Percentiles rank a stretch among this genome's conserved stretches.
phyloP scores from a whole-genome alignment of 352 stramenopile genomes.

The Globisporangium mamillatum region DNA sequence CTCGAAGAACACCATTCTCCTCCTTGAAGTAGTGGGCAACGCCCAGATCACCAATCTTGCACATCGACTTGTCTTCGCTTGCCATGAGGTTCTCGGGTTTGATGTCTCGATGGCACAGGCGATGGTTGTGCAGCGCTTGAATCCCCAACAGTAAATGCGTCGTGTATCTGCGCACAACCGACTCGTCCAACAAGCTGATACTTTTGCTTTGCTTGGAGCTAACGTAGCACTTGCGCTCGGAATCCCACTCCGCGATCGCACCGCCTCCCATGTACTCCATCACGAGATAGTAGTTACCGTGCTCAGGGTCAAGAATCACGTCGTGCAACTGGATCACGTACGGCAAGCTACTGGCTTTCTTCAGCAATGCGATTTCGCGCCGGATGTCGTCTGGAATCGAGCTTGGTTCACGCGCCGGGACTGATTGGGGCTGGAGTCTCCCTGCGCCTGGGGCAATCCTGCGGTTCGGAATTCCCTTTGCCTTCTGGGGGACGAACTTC shows the following conservation, averaged over 20 bases:
- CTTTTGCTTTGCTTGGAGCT: conserved; percentile 39
- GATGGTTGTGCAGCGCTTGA: conserved; percentile 70
- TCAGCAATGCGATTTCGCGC: conserved; percentile 72
- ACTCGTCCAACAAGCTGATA: conserved; percentile 40
- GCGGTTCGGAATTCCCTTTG: conserved; percentile 47
- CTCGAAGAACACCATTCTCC: conserved; percentile 42
- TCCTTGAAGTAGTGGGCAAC: conserved; percentile 77
- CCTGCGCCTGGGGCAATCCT: conserved; percentile 25
- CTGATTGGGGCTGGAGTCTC: neutral
- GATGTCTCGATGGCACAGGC: conserved; percentile 83
- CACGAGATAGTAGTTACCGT: conserved; percentile 65
- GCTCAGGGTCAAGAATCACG: conserved; percentile 67
- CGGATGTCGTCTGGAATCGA: conserved; percentile 54
- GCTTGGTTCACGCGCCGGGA: neutral
- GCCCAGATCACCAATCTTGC: conserved; percentile 82
- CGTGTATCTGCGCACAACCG: conserved; percentile 48
- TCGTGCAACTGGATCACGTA: conserved; percentile 69
- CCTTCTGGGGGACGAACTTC: conserved; percentile 63
- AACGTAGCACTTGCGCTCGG: conserved; percentile 60
- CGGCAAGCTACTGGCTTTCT: conserved; percentile 66
- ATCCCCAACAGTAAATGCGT: conserved; percentile 64
- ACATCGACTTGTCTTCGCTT: conserved; percentile 46
- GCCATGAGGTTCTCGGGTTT: conserved; percentile 84
- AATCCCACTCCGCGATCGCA: conserved; percentile 73
- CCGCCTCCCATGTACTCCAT: conserved; percentile 87